Conservation (phyloP, 129 eudicot genomes). For the Artemisia tridentata region DNA sequence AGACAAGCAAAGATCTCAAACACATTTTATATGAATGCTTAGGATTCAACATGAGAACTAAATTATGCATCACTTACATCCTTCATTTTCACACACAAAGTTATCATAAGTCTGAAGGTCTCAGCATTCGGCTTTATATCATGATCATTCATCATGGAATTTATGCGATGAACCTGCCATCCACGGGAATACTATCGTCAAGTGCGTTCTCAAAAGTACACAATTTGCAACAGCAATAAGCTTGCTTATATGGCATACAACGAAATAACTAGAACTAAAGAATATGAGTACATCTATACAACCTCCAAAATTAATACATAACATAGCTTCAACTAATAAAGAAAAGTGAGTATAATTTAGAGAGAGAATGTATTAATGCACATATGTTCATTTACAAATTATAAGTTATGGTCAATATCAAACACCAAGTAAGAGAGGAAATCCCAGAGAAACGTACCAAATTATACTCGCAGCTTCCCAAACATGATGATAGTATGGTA, state of each 20-base stretch:
- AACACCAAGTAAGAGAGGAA: conserved; percentile 10
- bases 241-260: not conserved
- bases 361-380: too few relatives aligned
- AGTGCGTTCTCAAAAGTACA: not conserved
- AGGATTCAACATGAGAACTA: conserved; percentile 17
- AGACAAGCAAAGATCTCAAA: not conserved
- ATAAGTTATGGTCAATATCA: not conserved
- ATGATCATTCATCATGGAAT: conserved; percentile 46
- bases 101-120: conserved; percentile 65
- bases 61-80: conserved; percentile 58
- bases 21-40: conserved; percentile 15
- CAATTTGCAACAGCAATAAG: conserved; percentile 6
- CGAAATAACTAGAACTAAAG: not conserved
- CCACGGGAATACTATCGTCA: conserved; percentile 8
- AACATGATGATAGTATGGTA: conserved; percentile 56
- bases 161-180: conserved; percentile 65
- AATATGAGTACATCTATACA: too few relatives aligned
- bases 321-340: too few relatives aligned
- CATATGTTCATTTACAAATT: too few relatives aligned
- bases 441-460: conserved; percentile 44
- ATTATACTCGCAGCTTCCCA: conserved; percentile 60
- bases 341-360: too few relatives aligned
- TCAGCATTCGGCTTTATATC: conserved; percentile 52
- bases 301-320: too few relatives aligned
- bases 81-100: conserved; percentile 66